Evolutionary conservation across 2,329 filamentous ascomycete species (phyloP), one percentile per base, ranked within the genome.

Genomic region (Colletotrichum lupini): DNA sequence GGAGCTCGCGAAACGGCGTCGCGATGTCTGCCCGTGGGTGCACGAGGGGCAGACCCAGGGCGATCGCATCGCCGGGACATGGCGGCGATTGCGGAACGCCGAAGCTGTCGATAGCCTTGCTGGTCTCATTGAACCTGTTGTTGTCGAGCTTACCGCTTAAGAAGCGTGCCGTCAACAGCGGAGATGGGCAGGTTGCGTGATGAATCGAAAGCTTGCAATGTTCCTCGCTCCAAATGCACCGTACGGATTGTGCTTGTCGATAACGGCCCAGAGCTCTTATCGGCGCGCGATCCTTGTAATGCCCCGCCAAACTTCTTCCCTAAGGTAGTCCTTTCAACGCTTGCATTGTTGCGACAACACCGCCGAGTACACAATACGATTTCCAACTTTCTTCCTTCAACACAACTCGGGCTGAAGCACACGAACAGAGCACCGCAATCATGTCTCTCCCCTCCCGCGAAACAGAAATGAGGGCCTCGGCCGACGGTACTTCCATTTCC

Each of bases 381-480:
- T 11, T 16, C 7, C 30, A 49, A 59, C 16, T 28, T 14, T 63
- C 46, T 12, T 12, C 28, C 19, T 7, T 19, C 26, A 2, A 14
- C 11, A 22, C n/a, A 28, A 26, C 22, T 4, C 8, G 30, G 30
- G 7, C 19, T 14, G 8, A 19, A 42, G 37, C 4, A 2, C 5
- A 16, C n/a, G 24, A 26, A 22, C 2, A n/a, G 5, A 46, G 24
- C 4, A 22, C 16, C 12, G 30, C 2, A 55, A 75, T 1, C 24
- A 85, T 85, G 82, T 69, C 83, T 16, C 76, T 80, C 2, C 83
- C 84, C 55, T 79, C 81, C 46, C 82, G 81, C 75, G 83, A 87
- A 76, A 84, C 81, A 52, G 81, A 87, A 77, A 81, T 87, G 75
- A 84, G 81, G 75, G 81, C 81, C 75, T 86, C 86, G 11, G 83